Evolutionary conservation across 805 yeast genomes (phyloP).

Genomic region (Pichia nanzhaoensis): DNA sequence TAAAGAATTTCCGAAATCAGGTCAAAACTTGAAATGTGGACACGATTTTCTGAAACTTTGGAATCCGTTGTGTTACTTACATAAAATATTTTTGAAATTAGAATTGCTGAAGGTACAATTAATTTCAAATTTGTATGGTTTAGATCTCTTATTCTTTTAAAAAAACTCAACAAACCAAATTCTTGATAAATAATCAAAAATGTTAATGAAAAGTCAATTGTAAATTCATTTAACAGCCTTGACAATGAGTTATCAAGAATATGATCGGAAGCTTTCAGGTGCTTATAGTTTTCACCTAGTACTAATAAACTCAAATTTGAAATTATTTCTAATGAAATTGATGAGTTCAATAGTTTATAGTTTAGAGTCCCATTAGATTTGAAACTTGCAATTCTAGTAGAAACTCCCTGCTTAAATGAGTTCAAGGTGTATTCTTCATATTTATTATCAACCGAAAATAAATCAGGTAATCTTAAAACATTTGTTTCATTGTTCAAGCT

Average conservation of each 20-base stretch:
- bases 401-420: conserved; percentile 20
- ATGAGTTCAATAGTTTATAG: conserved; percentile 22
- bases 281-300: conserved; percentile 17
- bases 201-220: conserved; percentile 14
- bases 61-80: neutral
- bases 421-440: conserved; percentile 13
- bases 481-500: conserved; percentile 17
- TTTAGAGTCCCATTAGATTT: conserved; percentile 22
- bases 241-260: conserved; percentile 12
- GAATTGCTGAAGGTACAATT: conserved; percentile 19
- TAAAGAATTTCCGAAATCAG: conserved; percentile 16
- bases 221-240: conserved; percentile 11
- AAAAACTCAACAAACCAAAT: conserved; percentile 35
- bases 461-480: conserved; percentile 10
- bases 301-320: conserved; percentile 20
- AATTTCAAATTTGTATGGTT: conserved; percentile 18
- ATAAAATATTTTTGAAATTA: conserved; percentile 21
- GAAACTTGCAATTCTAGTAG: conserved; percentile 25
- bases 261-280: conserved; percentile 4
- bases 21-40: conserved; percentile 1
- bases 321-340: conserved; percentile 19
- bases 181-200: conserved; percentile 26
- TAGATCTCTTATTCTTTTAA: conserved; percentile 22
- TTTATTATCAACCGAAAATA: neutral
- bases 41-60: neutral